A percentile compares a stretch with the other conserved stretches of the same genome.
These are phyloP conservation scores for Ophiostoma novo-ulmi DNA, from an alignment of 2,329 filamentous ascomycete species.

Conservation along the genomic window DNA sequence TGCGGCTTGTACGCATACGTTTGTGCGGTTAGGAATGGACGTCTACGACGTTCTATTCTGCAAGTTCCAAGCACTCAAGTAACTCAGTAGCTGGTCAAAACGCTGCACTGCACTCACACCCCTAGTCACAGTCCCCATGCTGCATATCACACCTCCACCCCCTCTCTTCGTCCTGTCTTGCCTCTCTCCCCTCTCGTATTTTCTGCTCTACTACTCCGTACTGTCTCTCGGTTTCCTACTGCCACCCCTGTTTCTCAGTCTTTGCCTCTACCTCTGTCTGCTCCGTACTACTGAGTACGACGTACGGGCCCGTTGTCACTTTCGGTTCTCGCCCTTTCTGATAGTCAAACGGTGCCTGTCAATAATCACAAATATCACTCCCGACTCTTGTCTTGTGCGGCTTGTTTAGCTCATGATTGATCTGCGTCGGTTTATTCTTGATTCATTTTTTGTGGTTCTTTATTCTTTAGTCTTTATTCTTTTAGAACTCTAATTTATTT, in stretches of 20 bases:
- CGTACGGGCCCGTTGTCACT: background rate
- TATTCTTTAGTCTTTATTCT: background rate
- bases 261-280: background rate
- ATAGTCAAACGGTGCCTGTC: conserved; percentile 5
- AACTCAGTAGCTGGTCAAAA: background rate
- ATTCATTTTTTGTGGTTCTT: background rate
- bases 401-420: background rate
- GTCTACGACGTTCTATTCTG: background rate
- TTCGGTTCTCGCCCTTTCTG: background rate
- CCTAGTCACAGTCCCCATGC: conserved; percentile 6
- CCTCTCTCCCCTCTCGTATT: background rate
- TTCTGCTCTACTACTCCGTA: background rate
- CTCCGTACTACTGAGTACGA: conserved; percentile 3
- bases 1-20: background rate
- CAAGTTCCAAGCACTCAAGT: background rate
- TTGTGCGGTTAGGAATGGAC: background rate
- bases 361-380: background rate
- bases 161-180: background rate
- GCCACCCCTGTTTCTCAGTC: background rate
- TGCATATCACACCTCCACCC: conserved; percentile 16
- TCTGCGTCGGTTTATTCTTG: conserved; percentile 6
- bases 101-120: conserved; percentile 10
- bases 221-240: too few relatives aligned
- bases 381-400: conserved; percentile 8
- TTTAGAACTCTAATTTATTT: background rate